Conservation (phyloP, 2,329 filamentous ascomycete species). For the Penicillium sp. region DNA sequence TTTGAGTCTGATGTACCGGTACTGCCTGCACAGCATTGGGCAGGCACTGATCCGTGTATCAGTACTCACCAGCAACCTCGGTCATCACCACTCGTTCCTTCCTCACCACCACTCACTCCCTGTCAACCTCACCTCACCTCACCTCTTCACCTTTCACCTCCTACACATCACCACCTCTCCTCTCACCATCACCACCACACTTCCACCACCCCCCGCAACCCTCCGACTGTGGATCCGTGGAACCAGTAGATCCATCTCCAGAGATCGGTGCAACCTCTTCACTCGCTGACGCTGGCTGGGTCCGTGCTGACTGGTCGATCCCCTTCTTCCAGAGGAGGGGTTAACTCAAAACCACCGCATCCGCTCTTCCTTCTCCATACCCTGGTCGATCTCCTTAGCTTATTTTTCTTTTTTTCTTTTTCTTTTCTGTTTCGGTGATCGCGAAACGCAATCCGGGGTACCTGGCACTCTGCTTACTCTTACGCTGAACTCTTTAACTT, state of each 20-base stretch:
- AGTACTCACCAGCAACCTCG: too few species aligned
- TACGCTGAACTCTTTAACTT: not conserved
- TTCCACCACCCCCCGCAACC: not conserved
- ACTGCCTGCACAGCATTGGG: too few species aligned
- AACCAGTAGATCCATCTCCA: not conserved
- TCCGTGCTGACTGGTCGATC: slow-evolving; percentile 29
- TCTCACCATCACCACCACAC: not conserved
- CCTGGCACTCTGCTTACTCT: not conserved
- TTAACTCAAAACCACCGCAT: slow-evolving; percentile 28
- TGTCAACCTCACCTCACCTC: not conserved
- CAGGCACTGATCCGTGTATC: too few species aligned
- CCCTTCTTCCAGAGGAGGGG: slow-evolving; percentile 25
- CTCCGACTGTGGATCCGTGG: slow-evolving; percentile 6
- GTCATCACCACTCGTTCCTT: not conserved
- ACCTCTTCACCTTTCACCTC: not conserved
- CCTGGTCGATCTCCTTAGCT: slow-evolving; percentile 35
- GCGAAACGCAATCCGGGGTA: slow-evolving; percentile 17
- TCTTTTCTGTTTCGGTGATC: slow-evolving; percentile 17
- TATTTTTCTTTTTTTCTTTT: slow-evolving; percentile 17
- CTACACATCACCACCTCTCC: not conserved
- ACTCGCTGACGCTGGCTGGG: slow-evolving; percentile 23
- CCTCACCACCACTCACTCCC: not conserved
- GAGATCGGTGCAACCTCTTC: slow-evolving; percentile 27
- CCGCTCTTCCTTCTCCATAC: slow-evolving; percentile 28
- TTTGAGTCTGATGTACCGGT: too few species aligned